Evolutionary conservation across 2,329 filamentous ascomycete genomes (phyloP).

Genomic region (Byssochlamys sp.): DNA sequence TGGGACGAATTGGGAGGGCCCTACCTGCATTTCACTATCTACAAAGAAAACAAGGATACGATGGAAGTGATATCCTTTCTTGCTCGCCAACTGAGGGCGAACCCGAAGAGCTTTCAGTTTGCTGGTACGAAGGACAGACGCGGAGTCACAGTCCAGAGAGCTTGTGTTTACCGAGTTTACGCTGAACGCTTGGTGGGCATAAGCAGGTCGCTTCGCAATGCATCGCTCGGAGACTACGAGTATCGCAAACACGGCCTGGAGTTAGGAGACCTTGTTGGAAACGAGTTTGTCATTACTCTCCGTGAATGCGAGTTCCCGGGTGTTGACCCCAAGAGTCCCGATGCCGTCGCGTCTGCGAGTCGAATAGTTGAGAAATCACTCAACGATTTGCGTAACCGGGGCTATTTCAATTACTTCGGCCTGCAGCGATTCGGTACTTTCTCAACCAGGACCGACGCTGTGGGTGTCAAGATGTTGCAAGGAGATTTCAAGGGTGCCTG

Average conservation of each 20-base stretch:
- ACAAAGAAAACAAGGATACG: conserved; percentile 95
- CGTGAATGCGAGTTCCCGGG: conserved; percentile 66
- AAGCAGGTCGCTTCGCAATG: conserved; percentile 52
- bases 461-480: conserved; percentile 75
- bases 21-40: conserved; percentile 81
- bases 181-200: conserved; percentile 57
- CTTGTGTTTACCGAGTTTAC: conserved; percentile 55
- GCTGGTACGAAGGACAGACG: conserved; percentile 87
- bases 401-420: conserved; percentile 96
- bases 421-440: conserved; percentile 95
- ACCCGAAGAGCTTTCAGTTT: conserved; percentile 62
- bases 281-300: conserved; percentile 85
- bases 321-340: conserved; percentile 32
- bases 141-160: conserved; percentile 73
- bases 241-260: conserved; percentile 63
- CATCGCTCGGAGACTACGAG: conserved; percentile 66
- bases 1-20: conserved; percentile 65
- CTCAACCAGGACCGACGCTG: conserved; percentile 69
- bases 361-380: conserved; percentile 48
- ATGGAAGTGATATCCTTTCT: conserved; percentile 81
- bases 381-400: conserved; percentile 57
- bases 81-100: conserved; percentile 60
- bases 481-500: conserved; percentile 73
- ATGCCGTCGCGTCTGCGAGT: conserved; percentile 34
- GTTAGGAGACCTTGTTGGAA: conserved; percentile 75